Conservation (phyloP, 1,139 yeast species). For the Blastobotrys serpentis region DNA sequence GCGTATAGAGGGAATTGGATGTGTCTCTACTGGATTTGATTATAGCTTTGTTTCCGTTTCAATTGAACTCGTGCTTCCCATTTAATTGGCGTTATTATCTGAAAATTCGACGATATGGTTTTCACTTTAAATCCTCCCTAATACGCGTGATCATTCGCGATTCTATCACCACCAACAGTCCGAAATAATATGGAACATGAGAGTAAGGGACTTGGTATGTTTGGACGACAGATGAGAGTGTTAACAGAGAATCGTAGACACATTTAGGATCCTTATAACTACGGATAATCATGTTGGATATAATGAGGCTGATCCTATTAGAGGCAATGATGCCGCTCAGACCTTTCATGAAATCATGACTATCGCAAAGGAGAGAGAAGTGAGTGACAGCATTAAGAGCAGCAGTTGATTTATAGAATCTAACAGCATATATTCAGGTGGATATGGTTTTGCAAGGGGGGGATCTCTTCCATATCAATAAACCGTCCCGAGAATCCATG, state of each 20-base stretch:
- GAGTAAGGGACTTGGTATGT: background rate
- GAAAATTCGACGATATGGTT: background rate
- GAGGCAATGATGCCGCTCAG: conserved; percentile 87
- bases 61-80: no score
- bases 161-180: background rate
- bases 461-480: conserved; percentile 85
- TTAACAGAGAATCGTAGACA: conserved; percentile 40
- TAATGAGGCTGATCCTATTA: conserved; percentile 81
- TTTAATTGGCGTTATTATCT: no score
- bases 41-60: no score
- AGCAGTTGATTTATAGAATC: background rate
- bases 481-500: conserved; percentile 83
- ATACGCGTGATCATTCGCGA: background rate
- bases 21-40: no score
- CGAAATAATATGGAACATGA: background rate
- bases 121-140: no score
- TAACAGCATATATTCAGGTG: background rate
- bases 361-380: conserved; percentile 69
- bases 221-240: background rate
- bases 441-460: conserved; percentile 94
- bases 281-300: conserved; percentile 98
- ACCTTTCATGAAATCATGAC: conserved; percentile 82
- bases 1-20: no score
- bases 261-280: conserved; percentile 75
- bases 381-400: background rate